Evolutionary conservation across 2,329 filamentous ascomycete genomes (phyloP).

Genomic region (Sporothrix brunneoviolacea): DNA sequence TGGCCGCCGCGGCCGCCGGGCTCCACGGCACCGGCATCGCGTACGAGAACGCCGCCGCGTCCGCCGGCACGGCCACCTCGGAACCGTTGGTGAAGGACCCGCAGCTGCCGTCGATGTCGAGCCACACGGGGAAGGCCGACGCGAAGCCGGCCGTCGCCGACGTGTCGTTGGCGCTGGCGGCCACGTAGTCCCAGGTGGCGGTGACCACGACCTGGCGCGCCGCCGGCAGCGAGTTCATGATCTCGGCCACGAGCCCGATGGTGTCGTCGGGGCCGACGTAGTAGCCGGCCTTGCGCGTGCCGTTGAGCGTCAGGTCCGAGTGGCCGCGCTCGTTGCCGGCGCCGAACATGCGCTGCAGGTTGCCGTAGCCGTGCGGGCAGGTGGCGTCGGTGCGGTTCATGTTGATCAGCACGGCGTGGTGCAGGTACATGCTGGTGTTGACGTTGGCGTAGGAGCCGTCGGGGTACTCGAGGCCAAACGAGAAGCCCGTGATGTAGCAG

Average conservation of each 20-base stretch:
- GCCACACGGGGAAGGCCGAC: slow-evolving; percentile 18
- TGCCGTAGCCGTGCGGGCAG: neutral
- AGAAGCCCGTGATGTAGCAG: slow-evolving; percentile 23
- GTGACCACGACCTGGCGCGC: slow-evolving; percentile 17
- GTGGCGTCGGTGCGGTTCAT: slow-evolving; percentile 19
- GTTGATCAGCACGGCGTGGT: slow-evolving; percentile 20
- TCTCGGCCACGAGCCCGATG: slow-evolving; percentile 15
- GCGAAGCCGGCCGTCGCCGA: slow-evolving; percentile 13
- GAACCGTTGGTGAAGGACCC: slow-evolving; percentile 8
- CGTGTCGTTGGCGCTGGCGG: neutral
- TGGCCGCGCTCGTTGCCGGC: slow-evolving; percentile 22
- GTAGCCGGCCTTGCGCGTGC: slow-evolving; percentile 20
- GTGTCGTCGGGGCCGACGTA: slow-evolving; percentile 14
- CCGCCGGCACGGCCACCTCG: slow-evolving; percentile 14
- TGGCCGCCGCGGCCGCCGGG: slow-evolving; percentile 2
- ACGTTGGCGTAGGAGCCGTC: slow-evolving; percentile 27
- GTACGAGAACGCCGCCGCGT: slow-evolving; percentile 10
- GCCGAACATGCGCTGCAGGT: slow-evolving; percentile 15
- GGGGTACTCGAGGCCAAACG: slow-evolving; percentile 23
- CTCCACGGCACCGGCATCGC: slow-evolving; percentile 16
- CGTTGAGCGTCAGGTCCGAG: slow-evolving; percentile 18
- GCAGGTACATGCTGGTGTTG: slow-evolving; percentile 26
- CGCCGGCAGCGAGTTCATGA: slow-evolving; percentile 19
- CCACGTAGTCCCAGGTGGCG: slow-evolving; percentile 21
- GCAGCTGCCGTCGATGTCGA: slow-evolving; percentile 23